Percentiles rank a stretch among this genome's conserved stretches.
These are phyloP conservation scores for Calycina marina DNA, from an alignment of 2,329 filamentous ascomycete species.

Conservation along the genomic window DNA sequence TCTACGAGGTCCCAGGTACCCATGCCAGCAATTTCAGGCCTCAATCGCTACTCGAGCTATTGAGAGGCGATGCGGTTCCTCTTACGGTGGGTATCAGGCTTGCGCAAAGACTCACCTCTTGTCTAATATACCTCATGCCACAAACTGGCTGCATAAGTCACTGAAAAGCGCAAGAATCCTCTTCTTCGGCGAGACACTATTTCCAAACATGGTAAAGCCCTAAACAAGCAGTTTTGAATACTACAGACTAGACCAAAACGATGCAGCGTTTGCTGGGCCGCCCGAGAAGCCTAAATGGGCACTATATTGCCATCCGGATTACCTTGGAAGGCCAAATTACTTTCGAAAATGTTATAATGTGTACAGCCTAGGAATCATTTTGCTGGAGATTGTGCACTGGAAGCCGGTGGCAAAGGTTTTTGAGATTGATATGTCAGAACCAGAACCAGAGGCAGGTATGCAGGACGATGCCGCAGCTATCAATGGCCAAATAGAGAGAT, in stretches of 20 bases:
- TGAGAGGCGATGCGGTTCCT: conserved; percentile 34
- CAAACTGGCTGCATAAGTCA: conserved; percentile 45
- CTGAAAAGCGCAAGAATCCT: conserved; percentile 37
- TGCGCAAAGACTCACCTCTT: conserved; percentile 36
- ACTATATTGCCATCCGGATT: conserved; percentile 32
- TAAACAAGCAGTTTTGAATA: conserved; percentile 40
- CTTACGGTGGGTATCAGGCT: conserved; percentile 36
- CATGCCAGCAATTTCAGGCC: conserved; percentile 12
- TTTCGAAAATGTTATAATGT: conserved; percentile 33
- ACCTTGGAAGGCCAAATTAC: conserved; percentile 8
- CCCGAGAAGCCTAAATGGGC: conserved; percentile 30
- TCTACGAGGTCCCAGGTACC: conserved; percentile 35
- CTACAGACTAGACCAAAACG: conserved; percentile 32
- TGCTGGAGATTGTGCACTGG: conserved; percentile 41
- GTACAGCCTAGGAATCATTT: conserved; percentile 35
- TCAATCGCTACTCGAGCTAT: conserved; percentile 21
- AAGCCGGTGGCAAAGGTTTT: conserved; percentile 30
- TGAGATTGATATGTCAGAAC: conserved; percentile 25
- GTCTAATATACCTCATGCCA: conserved; percentile 39
- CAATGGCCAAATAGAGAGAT: too few species aligned
- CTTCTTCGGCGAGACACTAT: conserved; percentile 30
- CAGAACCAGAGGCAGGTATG: too few species aligned
- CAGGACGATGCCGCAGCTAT: too few species aligned
- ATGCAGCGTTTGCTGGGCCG: conserved; percentile 35
- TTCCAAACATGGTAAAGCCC: conserved; percentile 19